phyloP scores from a whole-genome alignment of 305 asterid genomes.

The Ilex paraguariensis region DNA sequence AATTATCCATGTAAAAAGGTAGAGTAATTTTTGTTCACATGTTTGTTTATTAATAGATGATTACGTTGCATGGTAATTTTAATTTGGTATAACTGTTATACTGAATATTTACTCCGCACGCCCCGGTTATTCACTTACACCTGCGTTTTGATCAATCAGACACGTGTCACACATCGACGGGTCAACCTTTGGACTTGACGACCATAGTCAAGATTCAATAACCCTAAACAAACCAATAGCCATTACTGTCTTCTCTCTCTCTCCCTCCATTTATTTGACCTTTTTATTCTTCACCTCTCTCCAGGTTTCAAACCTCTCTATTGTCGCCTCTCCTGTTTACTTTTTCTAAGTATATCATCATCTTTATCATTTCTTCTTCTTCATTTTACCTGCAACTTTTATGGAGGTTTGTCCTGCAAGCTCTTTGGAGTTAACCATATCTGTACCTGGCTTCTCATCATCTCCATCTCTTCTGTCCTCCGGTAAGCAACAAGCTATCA shows the following conservation, averaged over 20 bases:
- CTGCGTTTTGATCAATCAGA: not conserved
- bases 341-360: slow-evolving; percentile 3
- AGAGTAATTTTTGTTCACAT: no score
- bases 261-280: slow-evolving; percentile 24
- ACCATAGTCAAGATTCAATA: slow-evolving; percentile 24
- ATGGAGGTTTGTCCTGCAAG: slow-evolving; percentile 30
- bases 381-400: slow-evolving; percentile 2
- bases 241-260: not conserved
- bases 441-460: slow-evolving; percentile 57
- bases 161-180: slow-evolving; percentile 35
- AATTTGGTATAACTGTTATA: no score
- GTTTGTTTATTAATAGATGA: no score
- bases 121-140: no score
- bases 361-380: no score
- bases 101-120: no score
- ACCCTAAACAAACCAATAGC: not conserved
- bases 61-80: no score
- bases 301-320: slow-evolving; percentile 9
- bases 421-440: slow-evolving; percentile 52
- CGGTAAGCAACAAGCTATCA: slow-evolving; percentile 25
- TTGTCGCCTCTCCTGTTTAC: slow-evolving; percentile 7
- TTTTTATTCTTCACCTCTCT: slow-evolving; percentile 23
- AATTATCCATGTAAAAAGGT: no score
- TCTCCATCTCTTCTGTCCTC: slow-evolving; percentile 37
- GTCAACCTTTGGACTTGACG: slow-evolving; percentile 22